phyloP scores from a whole-genome alignment of 179 eudicot genomes.

The Pouteria campechiana region DNA sequence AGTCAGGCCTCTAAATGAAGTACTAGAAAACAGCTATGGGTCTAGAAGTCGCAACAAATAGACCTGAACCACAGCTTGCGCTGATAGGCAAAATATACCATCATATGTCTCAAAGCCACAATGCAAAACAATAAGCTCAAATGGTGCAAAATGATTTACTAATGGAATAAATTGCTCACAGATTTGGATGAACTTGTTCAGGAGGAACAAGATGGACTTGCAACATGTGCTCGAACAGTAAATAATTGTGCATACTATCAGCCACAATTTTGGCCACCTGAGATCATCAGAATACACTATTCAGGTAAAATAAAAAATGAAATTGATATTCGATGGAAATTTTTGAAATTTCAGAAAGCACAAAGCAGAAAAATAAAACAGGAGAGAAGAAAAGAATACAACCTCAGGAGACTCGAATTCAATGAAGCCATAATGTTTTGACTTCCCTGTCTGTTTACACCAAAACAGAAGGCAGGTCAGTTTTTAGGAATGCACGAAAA shows the following conservation, averaged over 20 bases:
- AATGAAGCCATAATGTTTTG: conserved; percentile 86
- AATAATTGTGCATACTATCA: conserved; percentile 80
- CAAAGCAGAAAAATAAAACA: too few relatives aligned
- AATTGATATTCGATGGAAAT: background rate
- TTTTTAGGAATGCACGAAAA: too few relatives aligned
- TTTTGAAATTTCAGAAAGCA: too few relatives aligned
- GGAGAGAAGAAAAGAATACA: background rate
- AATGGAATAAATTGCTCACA: conserved; percentile 28
- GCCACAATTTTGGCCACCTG: conserved; percentile 73
- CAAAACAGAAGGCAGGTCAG: too few relatives aligned
- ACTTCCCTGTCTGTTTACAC: conserved; percentile 81
- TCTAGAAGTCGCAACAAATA: too few relatives aligned
- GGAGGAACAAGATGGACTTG: conserved; percentile 57
- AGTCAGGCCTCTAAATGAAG: too few relatives aligned
- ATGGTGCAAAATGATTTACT: background rate
- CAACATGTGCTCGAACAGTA: conserved; percentile 58
- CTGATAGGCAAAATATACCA: too few relatives aligned
- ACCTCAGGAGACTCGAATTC: conserved; percentile 91
- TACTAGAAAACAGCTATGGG: too few relatives aligned
- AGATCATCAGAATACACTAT: background rate
- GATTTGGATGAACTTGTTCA: conserved; percentile 57
- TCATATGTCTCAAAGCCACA: too few relatives aligned
- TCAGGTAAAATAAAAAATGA: background rate
- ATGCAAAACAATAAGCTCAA: too few relatives aligned
- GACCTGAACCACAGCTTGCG: too few relatives aligned